phyloP scores from a whole-genome alignment of 1,284 basidiomycete genomes.

The Rhodotorula mucilaginosa region DNA sequence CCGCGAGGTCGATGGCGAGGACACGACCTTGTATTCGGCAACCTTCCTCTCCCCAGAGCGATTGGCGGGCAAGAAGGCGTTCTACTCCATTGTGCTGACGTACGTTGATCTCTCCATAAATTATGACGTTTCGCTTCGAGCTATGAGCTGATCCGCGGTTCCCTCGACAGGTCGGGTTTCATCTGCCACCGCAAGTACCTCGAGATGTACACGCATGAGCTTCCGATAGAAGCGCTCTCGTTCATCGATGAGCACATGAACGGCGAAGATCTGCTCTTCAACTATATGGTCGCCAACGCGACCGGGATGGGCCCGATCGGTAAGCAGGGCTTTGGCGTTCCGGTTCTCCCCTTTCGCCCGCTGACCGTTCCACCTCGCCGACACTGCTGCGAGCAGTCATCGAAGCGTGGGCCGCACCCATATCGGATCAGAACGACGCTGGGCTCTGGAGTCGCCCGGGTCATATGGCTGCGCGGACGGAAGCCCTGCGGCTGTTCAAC shows the following conservation, averaged over 20 bases:
- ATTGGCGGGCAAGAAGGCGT: not conserved
- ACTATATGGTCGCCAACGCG: conserved; percentile 5
- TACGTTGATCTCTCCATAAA: not conserved
- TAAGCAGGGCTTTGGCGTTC: not conserved
- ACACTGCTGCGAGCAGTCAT: not conserved
- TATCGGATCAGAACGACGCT: not conserved
- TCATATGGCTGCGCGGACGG: conserved; percentile 4
- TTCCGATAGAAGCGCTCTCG: not conserved
- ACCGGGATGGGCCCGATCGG: not conserved
- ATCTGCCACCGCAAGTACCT: conserved; percentile 9
- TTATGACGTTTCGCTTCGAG: not conserved
- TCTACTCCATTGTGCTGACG: conserved; percentile 7
- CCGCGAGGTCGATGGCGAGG: not conserved
- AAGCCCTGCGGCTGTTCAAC: conserved; percentile 2
- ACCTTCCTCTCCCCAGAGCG: conserved; percentile 5
- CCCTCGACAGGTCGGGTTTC: conserved; percentile 2
- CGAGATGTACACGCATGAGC: not conserved
- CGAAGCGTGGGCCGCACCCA: conserved; percentile 3
- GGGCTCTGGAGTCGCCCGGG: conserved; percentile 9
- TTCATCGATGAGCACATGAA: conserved; percentile 4
- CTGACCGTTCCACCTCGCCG: not conserved
- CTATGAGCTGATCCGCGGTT: not conserved
- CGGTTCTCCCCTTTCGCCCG: not conserved
- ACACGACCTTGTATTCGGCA: not conserved
- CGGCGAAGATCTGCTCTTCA: conserved; percentile 11